Conservation (phyloP, 2,329 filamentous ascomycete species). For the Pezicula carpinea region DNA sequence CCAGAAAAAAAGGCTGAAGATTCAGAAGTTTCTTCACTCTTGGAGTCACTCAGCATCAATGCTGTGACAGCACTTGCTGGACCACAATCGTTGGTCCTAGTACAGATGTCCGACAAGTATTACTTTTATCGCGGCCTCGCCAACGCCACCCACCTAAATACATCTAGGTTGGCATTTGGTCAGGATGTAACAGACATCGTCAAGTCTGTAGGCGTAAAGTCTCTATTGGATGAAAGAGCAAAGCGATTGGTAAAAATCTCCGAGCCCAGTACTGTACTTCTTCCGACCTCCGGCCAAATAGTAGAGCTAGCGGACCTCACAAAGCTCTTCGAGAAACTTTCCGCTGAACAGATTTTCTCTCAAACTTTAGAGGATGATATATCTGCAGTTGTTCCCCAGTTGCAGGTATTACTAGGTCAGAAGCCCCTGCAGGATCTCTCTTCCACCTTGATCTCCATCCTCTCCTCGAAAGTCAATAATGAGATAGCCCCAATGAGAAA, state of each 20-base stretch:
- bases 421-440: conserved; percentile 14
- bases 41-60: conserved; percentile 23
- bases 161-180: conserved; percentile 17
- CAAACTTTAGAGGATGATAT: conserved; percentile 15
- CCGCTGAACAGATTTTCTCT: conserved; percentile 9
- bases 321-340: not conserved
- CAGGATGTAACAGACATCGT: conserved; percentile 17
- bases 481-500: conserved; percentile 8
- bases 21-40: conserved; percentile 11
- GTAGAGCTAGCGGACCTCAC: conserved; percentile 10
- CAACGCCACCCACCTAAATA: conserved; percentile 14
- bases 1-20: conserved; percentile 6
- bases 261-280: conserved; percentile 11
- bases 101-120: conserved; percentile 20
- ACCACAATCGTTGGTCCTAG: conserved; percentile 21
- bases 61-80: conserved; percentile 24
- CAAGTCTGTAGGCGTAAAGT: conserved; percentile 10
- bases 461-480: conserved; percentile 9
- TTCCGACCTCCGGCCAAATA: conserved; percentile 9
- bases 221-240: conserved; percentile 11
- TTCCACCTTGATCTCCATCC: conserved; percentile 3
- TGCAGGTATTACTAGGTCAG: conserved; percentile 14
- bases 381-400: conserved; percentile 12
- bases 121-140: conserved; percentile 24
- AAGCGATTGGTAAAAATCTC: conserved; percentile 15